Conservation (phyloP, 2,329 filamentous ascomycete species). For the Exophiala sideris region DNA sequence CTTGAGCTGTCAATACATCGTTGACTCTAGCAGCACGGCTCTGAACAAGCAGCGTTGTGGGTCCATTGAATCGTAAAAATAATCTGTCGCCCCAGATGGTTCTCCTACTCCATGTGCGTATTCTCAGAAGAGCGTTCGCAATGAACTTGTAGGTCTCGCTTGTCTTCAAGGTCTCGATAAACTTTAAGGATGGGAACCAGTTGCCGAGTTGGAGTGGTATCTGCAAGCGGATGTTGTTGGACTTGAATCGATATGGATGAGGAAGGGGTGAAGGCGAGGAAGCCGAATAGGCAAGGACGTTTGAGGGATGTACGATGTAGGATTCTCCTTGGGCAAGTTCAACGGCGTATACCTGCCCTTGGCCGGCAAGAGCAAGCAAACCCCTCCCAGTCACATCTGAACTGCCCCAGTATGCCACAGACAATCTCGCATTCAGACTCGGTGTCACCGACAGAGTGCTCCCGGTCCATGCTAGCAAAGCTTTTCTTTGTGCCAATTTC, state of each 20-base stretch:
- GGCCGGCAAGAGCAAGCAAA: constrained; percentile 76
- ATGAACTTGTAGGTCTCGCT: constrained; percentile 70
- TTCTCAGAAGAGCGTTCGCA: constrained; percentile 60
- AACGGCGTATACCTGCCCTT: constrained; percentile 85
- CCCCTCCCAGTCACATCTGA: constrained; percentile 85
- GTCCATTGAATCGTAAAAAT: constrained; percentile 86
- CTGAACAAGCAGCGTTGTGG: constrained; percentile 80
- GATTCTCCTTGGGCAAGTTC: constrained; percentile 78
- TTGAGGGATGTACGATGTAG: constrained; percentile 84
- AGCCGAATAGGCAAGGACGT: constrained; percentile 86
- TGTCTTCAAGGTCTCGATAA: constrained; percentile 68
- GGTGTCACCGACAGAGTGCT: constrained; percentile 76
- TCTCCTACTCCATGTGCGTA: constrained; percentile 73
- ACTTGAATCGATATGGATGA: constrained; percentile 81
- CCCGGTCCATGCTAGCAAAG: constrained; percentile 93
- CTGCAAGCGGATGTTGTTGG: constrained; percentile 70
- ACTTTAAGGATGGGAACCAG: constrained; percentile 66
- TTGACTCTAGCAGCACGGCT: constrained; percentile 76
- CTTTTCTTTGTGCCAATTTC: constrained; percentile 84
- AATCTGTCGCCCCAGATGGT: constrained; percentile 92
- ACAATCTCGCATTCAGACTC: constrained; percentile 62
- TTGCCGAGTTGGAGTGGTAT: constrained; percentile 66
- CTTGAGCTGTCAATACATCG: constrained; percentile 71
- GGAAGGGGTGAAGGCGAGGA: constrained; percentile 62
- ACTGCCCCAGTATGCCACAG: constrained; percentile 85